phyloP scores from a whole-genome alignment of 768 basidiomycete genomes.

The Termitomyces sp. region DNA sequence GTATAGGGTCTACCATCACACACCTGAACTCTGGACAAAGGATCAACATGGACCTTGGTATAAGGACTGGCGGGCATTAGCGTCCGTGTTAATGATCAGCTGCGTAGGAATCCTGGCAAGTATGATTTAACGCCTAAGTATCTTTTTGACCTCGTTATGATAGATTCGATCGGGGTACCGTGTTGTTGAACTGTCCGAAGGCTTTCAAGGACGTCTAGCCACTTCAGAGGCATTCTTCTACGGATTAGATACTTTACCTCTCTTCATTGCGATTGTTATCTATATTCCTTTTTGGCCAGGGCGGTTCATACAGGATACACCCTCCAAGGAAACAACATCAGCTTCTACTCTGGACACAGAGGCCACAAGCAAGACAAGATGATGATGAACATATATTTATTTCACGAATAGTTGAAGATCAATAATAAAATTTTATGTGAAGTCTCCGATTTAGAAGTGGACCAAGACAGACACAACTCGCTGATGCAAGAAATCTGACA shows the following conservation, averaged over 20 bases:
- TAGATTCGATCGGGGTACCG: slow-evolving; percentile 65
- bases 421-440: too few relatives aligned
- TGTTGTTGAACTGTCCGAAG: slow-evolving; percentile 57
- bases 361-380: too few relatives aligned
- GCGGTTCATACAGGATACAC: slow-evolving; percentile 34
- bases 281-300: slow-evolving; percentile 71
- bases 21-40: slow-evolving; percentile 35
- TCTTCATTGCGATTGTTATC: slow-evolving; percentile 53
- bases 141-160: not conserved
- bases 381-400: too few relatives aligned
- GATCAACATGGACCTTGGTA: slow-evolving; percentile 40
- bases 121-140: not conserved
- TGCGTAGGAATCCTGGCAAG: slow-evolving; percentile 61
- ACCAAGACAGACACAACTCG: too few relatives aligned
- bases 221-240: slow-evolving; percentile 65
- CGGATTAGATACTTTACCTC: slow-evolving; percentile 58
- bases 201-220: slow-evolving; percentile 52
- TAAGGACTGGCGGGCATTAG: slow-evolving; percentile 57
- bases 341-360: not conserved
- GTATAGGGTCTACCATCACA: slow-evolving; percentile 38
- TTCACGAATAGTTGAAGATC: too few relatives aligned
- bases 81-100: slow-evolving; percentile 44
- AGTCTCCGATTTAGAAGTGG: too few relatives aligned
- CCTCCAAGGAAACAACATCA: not conserved
- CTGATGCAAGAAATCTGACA: too few relatives aligned